Evolutionary conservation across 768 basidiomycete genomes (phyloP), one percentile per base, ranked within the genome.

Genomic region (Lactifluus volemus): DNA sequence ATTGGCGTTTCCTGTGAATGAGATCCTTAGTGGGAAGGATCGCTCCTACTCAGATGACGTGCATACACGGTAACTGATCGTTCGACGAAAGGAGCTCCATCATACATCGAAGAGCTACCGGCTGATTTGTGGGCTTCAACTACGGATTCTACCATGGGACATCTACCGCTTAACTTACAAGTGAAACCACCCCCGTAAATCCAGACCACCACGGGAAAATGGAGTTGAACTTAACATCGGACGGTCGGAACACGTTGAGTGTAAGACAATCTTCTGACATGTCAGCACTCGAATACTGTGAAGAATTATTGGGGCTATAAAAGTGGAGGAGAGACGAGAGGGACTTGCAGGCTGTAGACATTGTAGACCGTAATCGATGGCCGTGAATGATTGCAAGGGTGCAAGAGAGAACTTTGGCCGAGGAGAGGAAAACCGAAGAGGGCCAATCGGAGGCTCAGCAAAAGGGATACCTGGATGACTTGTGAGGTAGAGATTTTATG

Each of bases 221-320:
- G 5, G 72, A 67, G 3, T 41, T 53, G 0, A 63, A 54, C 8
- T 63, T 59, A 5, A 68, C 21, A 6, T 73, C 73, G 1, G 70
- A 65, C 0, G 81, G 81, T 7, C 73, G 70, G 52, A 73, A 76
- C 32, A 83, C 69, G 66, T 82, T 82, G 49, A 82, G 61, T 8
- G 69, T 76, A 48, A 83, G 68, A 61, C 81, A 81, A 63, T 81
- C 75, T 64, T 83, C 81, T 2, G 75, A 76, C 36, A 70, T 66
- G 41, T 58, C 32, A 21, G 32, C 34, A 30, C 45, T 15, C 53
- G 55, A 34, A 36, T 2, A 11, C 51, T 48, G 30, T n/a, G 14
- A 8, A 41, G n/a, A 6, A 19, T 44, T 21, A 8, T 45, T 34
- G 6, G 5, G 25, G 42, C 19, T 29, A n/a, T 12, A 3, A 55